Evolutionary conservation across 495 filamentous ascomycete species (phyloP), one percentile per base, ranked within the genome.

Genomic region (Aspergillus egyptiacus): DNA sequence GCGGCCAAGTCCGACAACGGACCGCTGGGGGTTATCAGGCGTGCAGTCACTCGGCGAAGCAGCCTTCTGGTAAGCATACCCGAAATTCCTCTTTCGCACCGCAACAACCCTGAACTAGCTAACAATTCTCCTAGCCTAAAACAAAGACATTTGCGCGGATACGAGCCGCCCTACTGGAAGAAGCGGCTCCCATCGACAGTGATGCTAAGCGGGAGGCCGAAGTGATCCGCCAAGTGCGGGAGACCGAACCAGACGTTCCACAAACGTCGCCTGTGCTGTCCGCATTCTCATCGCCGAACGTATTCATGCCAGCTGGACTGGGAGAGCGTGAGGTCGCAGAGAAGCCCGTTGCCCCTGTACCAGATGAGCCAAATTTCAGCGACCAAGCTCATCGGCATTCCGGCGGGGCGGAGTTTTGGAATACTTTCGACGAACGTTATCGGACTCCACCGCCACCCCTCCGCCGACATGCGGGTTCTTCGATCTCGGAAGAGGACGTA

Each of bases 101-200:
- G n/a, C n/a, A n/a, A n/a, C n/a, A n/a, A n/a, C n/a, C n/a, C n/a
- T n/a, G n/a, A n/a, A n/a, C n/a, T n/a, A n/a, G 33, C 58, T 58
- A 45, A 66, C 25, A n/a, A 10, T 2, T 52, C 1, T 4, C 27
- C 9, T 49, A 86, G 85, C 93, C 93, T 13, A 99, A 99, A 71
- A 88, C 91, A 0, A 95, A 95, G 69, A 86, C 80, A 0, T 97
- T 97, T 65, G 89, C 91, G 2, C 85, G 93, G 2, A 94, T 99
- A 56, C 81, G 85, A 39, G 94, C 93, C 8, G 88, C 87, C 6
- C 77, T 99, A 1, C 72, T 83, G 40, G 93, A 97, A 66, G 93
- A 99, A 68, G 78, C 77, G 30, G 78, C 89, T 0, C 93, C 93
- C 0, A 64, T 95, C 22, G 94, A 97, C 53, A 83, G 82, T 33